Evolutionary conservation across 1,139 yeast species (phyloP).

Genomic region (Candida sp.): DNA sequence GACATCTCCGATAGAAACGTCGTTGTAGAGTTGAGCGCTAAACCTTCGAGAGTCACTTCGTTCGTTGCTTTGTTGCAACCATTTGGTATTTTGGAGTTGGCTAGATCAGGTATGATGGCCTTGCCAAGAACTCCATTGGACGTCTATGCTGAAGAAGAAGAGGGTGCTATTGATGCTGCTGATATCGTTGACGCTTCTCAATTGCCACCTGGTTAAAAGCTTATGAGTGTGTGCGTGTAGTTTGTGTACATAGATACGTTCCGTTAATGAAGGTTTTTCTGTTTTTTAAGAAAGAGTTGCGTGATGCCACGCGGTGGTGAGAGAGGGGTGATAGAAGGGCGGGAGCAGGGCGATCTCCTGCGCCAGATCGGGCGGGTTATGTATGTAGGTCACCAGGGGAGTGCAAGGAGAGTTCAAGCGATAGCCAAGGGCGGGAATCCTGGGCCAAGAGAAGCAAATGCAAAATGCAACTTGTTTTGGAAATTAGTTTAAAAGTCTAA

Average conservation of each 20-base stretch:
- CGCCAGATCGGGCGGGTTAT: too few species aligned
- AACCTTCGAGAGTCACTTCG: conserved; percentile 87
- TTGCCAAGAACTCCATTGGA: conserved; percentile 93
- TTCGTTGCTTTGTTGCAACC: conserved; percentile 92
- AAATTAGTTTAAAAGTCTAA: too few species aligned
- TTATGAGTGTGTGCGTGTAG: background rate
- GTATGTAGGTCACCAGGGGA: too few species aligned
- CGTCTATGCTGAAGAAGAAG: conserved; percentile 49
- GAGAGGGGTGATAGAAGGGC: background rate
- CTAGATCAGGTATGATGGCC: conserved; percentile 99
- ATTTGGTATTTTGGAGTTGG: conserved; percentile 94
- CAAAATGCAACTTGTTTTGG: too few species aligned
- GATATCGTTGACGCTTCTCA: conserved; percentile 80
- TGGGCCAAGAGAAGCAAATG: too few species aligned
- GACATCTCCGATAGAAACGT: conserved; percentile 95
- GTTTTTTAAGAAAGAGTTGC: too few species aligned
- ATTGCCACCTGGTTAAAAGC: conserved; percentile 87
- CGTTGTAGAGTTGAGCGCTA: conserved; percentile 92
- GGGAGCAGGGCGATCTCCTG: too few species aligned
- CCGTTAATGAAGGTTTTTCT: background rate
- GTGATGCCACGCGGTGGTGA: background rate
- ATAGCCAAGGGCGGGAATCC: too few species aligned
- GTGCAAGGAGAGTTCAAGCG: too few species aligned
- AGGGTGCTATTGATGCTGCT: conserved; percentile 60
- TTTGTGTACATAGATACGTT: background rate